These are phyloP conservation scores for Phytophthora litchii DNA, from an alignment of 352 stramenopile species.

Conservation along the genomic window DNA sequence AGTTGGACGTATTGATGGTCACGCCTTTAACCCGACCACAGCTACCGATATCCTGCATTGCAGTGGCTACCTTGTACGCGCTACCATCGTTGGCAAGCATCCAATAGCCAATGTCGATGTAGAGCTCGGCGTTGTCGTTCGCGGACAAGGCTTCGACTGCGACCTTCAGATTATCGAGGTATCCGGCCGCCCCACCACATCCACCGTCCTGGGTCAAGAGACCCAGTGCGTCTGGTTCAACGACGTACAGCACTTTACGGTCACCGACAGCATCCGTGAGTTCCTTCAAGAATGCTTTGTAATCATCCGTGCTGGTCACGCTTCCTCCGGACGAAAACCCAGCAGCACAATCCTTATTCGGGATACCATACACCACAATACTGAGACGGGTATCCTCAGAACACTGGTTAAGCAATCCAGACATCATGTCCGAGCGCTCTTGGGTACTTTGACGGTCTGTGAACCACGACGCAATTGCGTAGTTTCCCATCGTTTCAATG, in stretches of 20 bases:
- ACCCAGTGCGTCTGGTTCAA: slow-evolving; percentile 68
- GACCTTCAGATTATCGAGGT: slow-evolving; percentile 55
- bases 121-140: slow-evolving; percentile 66
- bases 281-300: slow-evolving; percentile 52
- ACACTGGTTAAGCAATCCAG: slow-evolving; percentile 38
- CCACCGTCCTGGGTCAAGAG: slow-evolving; percentile 49
- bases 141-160: slow-evolving; percentile 45
- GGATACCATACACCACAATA: slow-evolving; percentile 75
- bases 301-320: slow-evolving; percentile 47
- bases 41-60: slow-evolving; percentile 43
- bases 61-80: slow-evolving; percentile 30
- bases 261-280: slow-evolving; percentile 50
- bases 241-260: slow-evolving; percentile 70
- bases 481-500: slow-evolving; percentile 38
- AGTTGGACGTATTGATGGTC: slow-evolving; percentile 76
- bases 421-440: slow-evolving; percentile 28
- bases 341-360: slow-evolving; percentile 76
- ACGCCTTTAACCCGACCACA: slow-evolving; percentile 55
- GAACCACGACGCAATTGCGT: slow-evolving; percentile 57
- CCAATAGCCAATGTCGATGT: slow-evolving; percentile 71
- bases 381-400: slow-evolving; percentile 39
- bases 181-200: slow-evolving; percentile 44
- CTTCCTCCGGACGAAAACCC: slow-evolving; percentile 44
- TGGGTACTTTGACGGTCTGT: slow-evolving; percentile 44
- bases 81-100: slow-evolving; percentile 39